Percentiles rank a stretch among this genome's conserved stretches.
phyloP scores from a whole-genome alignment of 331 rosid species.

The Prunus yedoensis region DNA sequence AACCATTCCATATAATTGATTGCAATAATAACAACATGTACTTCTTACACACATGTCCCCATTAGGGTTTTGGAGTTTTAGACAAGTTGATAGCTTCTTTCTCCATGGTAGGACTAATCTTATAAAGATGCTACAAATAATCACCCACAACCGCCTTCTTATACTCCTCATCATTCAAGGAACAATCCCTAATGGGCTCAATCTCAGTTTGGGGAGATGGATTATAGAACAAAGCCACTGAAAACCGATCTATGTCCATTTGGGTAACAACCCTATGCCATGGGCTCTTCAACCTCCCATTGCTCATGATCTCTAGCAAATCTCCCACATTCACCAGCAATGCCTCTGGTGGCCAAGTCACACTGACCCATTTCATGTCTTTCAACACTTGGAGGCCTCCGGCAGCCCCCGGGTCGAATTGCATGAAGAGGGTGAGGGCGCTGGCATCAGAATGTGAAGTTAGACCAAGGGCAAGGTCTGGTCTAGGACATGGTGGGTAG shows the following conservation, averaged over 20 bases:
- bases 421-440: constrained; percentile 15
- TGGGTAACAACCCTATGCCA: constrained; percentile 23
- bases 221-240: constrained; percentile 10
- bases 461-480: constrained; percentile 6
- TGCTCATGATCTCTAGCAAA: constrained; percentile 17
- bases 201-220: constrained; percentile 8
- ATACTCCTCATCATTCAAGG: neutral
- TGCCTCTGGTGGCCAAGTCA: constrained; percentile 12
- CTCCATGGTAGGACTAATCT: constrained; percentile 14
- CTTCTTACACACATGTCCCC: neutral
- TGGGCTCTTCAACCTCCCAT: constrained; percentile 5
- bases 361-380: constrained; percentile 10
- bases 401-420: neutral
- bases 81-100: constrained; percentile 20
- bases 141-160: constrained; percentile 10
- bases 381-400: constrained; percentile 14
- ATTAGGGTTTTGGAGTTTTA: neutral
- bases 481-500: constrained; percentile 15
- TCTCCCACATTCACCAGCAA: constrained; percentile 16
- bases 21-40: neutral
- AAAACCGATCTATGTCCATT: constrained; percentile 6
- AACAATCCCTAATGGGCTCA: neutral
- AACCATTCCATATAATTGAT: neutral
- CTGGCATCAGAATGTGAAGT: constrained; percentile 19
- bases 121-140: constrained; percentile 11